phyloP scores from a whole-genome alignment of 805 yeast species.

The Nakazawaea wickerhamii region DNA sequence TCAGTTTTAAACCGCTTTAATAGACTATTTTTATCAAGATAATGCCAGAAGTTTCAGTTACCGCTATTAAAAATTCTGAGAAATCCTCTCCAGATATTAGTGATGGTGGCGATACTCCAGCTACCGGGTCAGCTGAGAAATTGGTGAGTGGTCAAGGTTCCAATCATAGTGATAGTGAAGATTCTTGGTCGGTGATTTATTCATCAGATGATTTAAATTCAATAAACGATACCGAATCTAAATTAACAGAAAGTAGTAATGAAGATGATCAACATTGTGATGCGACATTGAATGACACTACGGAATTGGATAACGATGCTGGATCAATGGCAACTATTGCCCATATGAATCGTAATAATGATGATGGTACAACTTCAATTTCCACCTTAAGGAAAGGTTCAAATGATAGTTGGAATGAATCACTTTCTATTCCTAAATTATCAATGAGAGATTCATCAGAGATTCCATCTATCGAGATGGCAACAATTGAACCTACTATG shows the following conservation, averaged over 20 bases:
- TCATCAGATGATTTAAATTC: conserved; percentile 13
- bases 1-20: too few species aligned
- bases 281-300: neutral
- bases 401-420: conserved; percentile 7
- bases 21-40: too few species aligned
- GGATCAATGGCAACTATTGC: neutral
- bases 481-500: too few species aligned
- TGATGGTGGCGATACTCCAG: neutral
- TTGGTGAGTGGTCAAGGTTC: neutral
- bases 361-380: conserved; percentile 1
- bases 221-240: conserved; percentile 9
- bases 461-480: too few species aligned
- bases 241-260: conserved; percentile 8
- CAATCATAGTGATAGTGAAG: conserved; percentile 11
- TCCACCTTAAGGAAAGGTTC: conserved; percentile 1
- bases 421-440: conserved; percentile 10
- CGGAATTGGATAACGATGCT: neutral
- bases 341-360: neutral
- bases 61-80: neutral
- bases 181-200: conserved; percentile 17
- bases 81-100: neutral
- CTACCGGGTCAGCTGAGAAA: neutral
- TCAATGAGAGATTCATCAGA: neutral
- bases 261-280: neutral
- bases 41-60: neutral